These are phyloP conservation scores for Penicillium psychrofluorescens DNA, from an alignment of 495 filamentous ascomycete genomes.

Conservation along the genomic window DNA sequence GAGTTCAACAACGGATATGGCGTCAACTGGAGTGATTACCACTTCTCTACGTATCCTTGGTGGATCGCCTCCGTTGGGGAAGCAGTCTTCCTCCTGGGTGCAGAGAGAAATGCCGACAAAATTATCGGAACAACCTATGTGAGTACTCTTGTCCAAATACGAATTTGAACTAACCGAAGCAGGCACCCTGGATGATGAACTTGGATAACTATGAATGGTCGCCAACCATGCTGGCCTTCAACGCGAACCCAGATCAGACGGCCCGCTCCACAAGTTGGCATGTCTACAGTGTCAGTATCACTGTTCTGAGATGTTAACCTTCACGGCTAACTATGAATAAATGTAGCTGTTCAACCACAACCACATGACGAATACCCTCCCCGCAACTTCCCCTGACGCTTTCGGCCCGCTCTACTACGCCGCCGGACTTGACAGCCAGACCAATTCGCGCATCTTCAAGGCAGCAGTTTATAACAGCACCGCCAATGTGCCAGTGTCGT, in stretches of 20 bases:
- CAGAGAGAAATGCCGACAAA: slow-evolving; percentile 57
- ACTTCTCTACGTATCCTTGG: slow-evolving; percentile 45
- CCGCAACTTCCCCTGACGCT: slow-evolving; percentile 24
- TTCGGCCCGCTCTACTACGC: slow-evolving; percentile 42
- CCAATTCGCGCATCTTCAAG: slow-evolving; percentile 47
- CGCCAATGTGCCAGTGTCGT: slow-evolving; percentile 33
- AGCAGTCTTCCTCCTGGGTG: slow-evolving; percentile 57
- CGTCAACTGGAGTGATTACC: slow-evolving; percentile 21
- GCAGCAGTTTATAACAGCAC: slow-evolving; percentile 62
- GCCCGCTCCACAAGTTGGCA: slow-evolving; percentile 39
- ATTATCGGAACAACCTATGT: slow-evolving; percentile 34
- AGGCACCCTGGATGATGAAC: slow-evolving; percentile 43
- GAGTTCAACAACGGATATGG: slow-evolving; percentile 28
- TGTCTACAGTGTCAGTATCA: slow-evolving; percentile 20
- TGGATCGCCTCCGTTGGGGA: slow-evolving; percentile 47
- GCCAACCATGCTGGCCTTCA: slow-evolving; percentile 39
- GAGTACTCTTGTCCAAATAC: slow-evolving; percentile 10
- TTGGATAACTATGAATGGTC: slow-evolving; percentile 41
- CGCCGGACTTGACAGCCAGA: slow-evolving; percentile 23
- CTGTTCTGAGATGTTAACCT: neutral
- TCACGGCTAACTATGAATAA: neutral
- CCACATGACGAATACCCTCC: slow-evolving; percentile 37
- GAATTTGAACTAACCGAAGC: slow-evolving; percentile 1
- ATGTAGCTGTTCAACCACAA: slow-evolving; percentile 33
- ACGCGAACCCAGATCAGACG: slow-evolving; percentile 31